These are phyloP conservation scores for Grifola frondosa DNA, from an alignment of 1,284 basidiomycete genomes.

Conservation along the genomic window DNA sequence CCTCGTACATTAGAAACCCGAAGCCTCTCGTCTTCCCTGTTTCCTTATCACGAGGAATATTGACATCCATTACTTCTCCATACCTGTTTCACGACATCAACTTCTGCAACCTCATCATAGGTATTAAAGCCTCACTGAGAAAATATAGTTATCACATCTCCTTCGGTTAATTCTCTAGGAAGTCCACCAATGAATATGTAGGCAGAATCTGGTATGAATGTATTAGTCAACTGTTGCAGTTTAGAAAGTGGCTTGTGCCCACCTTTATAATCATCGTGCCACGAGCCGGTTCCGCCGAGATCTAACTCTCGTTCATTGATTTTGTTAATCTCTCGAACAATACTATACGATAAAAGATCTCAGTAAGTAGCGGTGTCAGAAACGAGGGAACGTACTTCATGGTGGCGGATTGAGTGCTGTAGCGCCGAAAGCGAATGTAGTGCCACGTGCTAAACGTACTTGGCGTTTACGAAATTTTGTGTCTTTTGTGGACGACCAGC, in stretches of 20 bases:
- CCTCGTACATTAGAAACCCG: conserved; percentile 98
- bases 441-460: conserved; percentile 16
- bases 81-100: conserved; percentile 51
- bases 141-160: conserved; percentile 96
- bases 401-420: conserved; percentile 18
- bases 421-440: conserved; percentile 4
- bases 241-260: conserved; percentile 1
- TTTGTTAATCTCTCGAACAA: conserved; percentile 89
- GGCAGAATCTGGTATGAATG: conserved; percentile 71
- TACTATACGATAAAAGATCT: conserved; percentile 46
- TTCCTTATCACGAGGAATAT: conserved; percentile 89
- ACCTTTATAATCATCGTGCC: conserved; percentile 97
- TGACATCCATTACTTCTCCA: conserved; percentile 94
- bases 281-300: conserved; percentile 75
- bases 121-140: conserved; percentile 75
- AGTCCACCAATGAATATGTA: conserved; percentile 93
- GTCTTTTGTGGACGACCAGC: conserved; percentile 15
- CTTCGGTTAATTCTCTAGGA: conserved; percentile 87
- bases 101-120: background rate
- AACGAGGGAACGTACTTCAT: conserved; percentile 64
- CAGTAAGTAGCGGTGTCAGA: background rate
- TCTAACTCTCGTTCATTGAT: conserved; percentile 95
- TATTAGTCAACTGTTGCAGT: conserved; percentile 1
- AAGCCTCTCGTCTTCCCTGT: conserved; percentile 91
- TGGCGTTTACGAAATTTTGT: conserved; percentile 27